Conservation (phyloP, 495 filamentous ascomycete species). For the Arthonia radiata region DNA sequence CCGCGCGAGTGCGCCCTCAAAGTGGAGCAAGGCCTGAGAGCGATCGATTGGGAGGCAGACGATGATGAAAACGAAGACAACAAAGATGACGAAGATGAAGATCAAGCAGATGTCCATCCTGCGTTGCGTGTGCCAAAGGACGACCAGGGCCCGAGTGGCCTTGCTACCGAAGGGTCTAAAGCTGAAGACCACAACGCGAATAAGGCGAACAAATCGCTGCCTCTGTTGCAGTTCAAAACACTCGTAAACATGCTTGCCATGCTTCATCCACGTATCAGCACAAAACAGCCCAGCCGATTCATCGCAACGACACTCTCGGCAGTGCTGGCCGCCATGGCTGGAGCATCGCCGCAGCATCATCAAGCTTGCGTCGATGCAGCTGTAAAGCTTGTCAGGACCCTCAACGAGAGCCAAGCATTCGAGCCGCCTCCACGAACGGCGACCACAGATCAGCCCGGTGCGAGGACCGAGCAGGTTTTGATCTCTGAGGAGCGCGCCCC, state of each 20-base stretch:
- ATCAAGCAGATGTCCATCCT: conserved; percentile 7
- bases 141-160: too few relatives aligned
- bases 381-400: conserved; percentile 46
- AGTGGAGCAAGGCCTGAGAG: conserved; percentile 45
- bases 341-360: conserved; percentile 14
- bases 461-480: not conserved
- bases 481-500: conserved; percentile 16
- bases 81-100: conserved; percentile 18
- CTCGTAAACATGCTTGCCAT: conserved; percentile 59
- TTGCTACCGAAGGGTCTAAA: not conserved
- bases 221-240: conserved; percentile 36
- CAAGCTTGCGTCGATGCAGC: conserved; percentile 48
- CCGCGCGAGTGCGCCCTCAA: conserved; percentile 85
- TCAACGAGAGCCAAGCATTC: conserved; percentile 50
- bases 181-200: conserved; percentile 1
- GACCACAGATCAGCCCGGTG: conserved; percentile 18
- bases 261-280: conserved; percentile 70
- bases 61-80: conserved; percentile 20
- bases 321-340: conserved; percentile 39
- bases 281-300: conserved; percentile 79
- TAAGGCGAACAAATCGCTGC: conserved; percentile 7
- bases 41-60: conserved; percentile 18
- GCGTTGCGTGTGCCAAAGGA: too few relatives aligned
- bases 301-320: conserved; percentile 71
- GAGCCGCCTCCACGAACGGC: conserved; percentile 43